These are phyloP conservation scores for Cardamine resedifolia DNA, from an alignment of 345 rosid species.

Conservation along the genomic window DNA sequence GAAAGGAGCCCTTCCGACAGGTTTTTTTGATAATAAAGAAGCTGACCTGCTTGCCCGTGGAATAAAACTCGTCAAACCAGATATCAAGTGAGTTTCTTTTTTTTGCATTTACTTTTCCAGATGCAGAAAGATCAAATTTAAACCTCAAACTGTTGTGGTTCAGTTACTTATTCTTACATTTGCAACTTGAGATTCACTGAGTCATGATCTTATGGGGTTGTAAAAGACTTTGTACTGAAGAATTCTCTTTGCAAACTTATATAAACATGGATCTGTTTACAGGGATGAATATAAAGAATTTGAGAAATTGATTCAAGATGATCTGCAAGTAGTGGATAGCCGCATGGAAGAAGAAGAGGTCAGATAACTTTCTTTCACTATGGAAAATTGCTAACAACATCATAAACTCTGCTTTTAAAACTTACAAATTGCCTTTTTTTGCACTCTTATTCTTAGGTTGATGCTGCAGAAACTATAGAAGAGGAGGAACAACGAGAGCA, in stretches of 20 bases:
- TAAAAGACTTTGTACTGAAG: not conserved
- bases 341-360: constrained; percentile 99
- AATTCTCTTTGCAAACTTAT: constrained; percentile 7
- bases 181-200: not conserved
- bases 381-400: not conserved
- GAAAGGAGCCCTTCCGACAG: constrained; percentile 85
- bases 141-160: constrained; percentile 3
- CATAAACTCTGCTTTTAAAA: not conserved
- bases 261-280: not conserved
- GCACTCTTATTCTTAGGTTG: constrained; percentile 54
- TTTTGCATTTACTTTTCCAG: not conserved
- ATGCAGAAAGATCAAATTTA: not conserved
- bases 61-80: constrained; percentile 81
- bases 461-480: constrained; percentile 94
- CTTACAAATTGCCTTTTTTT: not conserved
- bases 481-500: constrained; percentile 86
- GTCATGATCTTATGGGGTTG: constrained; percentile 1
- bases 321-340: constrained; percentile 79
- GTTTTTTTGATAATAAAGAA: constrained; percentile 93
- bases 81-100: constrained; percentile 70
- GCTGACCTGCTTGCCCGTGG: constrained; percentile 98
- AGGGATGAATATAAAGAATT: constrained; percentile 97
- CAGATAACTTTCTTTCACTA: not conserved
- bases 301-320: constrained; percentile 90
- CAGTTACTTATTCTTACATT: not conserved